Base-by-base conservation (phyloP, 495 filamentous ascomycete species). In the Aspergillus olivimuriae region DNA sequence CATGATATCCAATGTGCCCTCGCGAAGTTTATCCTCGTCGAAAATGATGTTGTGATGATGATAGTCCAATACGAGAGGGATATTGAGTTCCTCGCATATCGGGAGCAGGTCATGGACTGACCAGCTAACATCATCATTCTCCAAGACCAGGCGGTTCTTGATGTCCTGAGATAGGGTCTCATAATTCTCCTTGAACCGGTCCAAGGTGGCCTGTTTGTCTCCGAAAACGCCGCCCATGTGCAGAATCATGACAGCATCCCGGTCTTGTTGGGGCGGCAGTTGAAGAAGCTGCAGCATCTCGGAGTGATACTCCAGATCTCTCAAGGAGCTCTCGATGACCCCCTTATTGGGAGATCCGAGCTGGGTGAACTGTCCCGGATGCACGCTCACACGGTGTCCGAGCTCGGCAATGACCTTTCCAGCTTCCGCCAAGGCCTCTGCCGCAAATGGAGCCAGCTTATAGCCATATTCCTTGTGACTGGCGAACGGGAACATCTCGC, bases 11-110 rank as follows among this genome's bases (percentile, higher is more conserved):
- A 81, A 69, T 0, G 88, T 96, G 1, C 92, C 90, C 62, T 92
- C 90, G 1, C 90, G 83, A 18, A 94, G 68, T 45, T 85, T 53
- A 7, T 64, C 67, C 2, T 69, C 47, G 56, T 92, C 84, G 52
- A 94, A 94, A 19, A 92, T 69, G 52, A 97, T 95, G 61, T 96
- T 96, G 71, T 96, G 86, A 51, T 98, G 92, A 51, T 96, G 91
- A 51, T 78, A 98, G 62, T 96, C 92, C 12, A 96, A 80, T 4
- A 95, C 90, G 4, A 96, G 66, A 0, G 91, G 92, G 39, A 98
- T 95, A 57, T 89, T 85, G 32, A 97, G 72, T 54, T 94, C 90
- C 61, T 96, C 83, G 63, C 91, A 98, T 1, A 94, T 72, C 0
- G 91, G 91, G 0, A 98, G 72, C 10, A 97, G 68, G 44, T 97